Evolutionary conservation across 768 basidiomycete species (phyloP).

Genomic region (Termitomyces sp.): DNA sequence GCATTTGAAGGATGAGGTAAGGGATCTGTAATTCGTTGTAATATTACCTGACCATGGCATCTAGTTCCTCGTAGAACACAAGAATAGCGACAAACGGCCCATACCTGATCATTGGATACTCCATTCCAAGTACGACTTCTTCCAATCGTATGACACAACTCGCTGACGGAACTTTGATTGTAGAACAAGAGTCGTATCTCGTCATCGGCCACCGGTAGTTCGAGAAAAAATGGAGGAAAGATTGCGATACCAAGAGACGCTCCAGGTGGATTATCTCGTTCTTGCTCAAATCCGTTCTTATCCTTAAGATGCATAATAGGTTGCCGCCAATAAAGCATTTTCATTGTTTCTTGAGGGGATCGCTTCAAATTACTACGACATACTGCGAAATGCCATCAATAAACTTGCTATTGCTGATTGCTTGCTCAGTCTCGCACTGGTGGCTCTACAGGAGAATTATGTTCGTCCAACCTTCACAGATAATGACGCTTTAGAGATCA

Average conservation of each 20-base stretch:
- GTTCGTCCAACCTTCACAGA: slow-evolving; percentile 72
- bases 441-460: slow-evolving; percentile 73
- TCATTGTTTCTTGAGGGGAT: slow-evolving; percentile 67
- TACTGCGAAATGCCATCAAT: slow-evolving; percentile 71
- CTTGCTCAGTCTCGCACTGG: slow-evolving; percentile 75
- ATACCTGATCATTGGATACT: slow-evolving; percentile 56
- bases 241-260: slow-evolving; percentile 68
- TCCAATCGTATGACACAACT: not conserved
- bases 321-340: slow-evolving; percentile 63
- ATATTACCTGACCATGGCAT: not conserved
- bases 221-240: slow-evolving; percentile 60
- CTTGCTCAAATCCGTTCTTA: not conserved
- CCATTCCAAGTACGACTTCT: slow-evolving; percentile 50
- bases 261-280: slow-evolving; percentile 32
- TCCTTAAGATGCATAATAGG: slow-evolving; percentile 27
- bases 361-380: slow-evolving; percentile 55
- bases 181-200: slow-evolving; percentile 66
- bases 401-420: slow-evolving; percentile 86
- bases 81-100: slow-evolving; percentile 45
- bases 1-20: slow-evolving; percentile 66
- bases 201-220: slow-evolving; percentile 75
- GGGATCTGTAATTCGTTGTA: slow-evolving; percentile 1
- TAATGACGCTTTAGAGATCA: slow-evolving; percentile 63
- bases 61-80: slow-evolving; percentile 79
- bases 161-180: not conserved